Conservation (phyloP, 2,329 filamentous ascomycete species). For the Chaetomium sp. region DNA sequence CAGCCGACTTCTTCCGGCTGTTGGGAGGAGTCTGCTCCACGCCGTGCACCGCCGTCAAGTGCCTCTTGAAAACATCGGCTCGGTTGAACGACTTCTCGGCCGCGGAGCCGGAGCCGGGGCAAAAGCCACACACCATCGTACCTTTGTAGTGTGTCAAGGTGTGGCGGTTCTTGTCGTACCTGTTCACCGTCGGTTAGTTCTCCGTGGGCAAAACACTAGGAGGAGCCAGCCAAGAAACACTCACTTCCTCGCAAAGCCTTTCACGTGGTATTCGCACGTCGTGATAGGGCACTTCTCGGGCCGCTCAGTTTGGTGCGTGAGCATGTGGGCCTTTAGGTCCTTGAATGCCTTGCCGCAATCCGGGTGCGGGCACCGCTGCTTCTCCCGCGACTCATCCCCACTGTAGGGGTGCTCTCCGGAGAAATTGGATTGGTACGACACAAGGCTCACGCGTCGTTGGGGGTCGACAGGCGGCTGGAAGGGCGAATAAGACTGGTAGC, state of each 20-base stretch:
- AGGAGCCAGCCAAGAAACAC: not conserved
- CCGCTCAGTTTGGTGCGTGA: constrained; percentile 84
- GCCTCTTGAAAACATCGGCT: constrained; percentile 92
- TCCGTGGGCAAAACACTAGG: not conserved
- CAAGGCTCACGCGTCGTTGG: constrained; percentile 60
- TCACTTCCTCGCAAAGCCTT: constrained; percentile 80
- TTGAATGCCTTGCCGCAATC: constrained; percentile 85
- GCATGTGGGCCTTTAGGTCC: constrained; percentile 88
- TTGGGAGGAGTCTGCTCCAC: constrained; percentile 92
- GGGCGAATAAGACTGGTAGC: constrained; percentile 46
- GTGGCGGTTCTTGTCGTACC: constrained; percentile 90
- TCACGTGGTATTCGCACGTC: constrained; percentile 85
- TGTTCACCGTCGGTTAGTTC: not conserved
- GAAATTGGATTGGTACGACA: constrained; percentile 61
- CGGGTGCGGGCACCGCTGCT: constrained; percentile 69
- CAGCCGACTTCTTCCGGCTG: constrained; percentile 64
- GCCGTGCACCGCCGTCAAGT: constrained; percentile 81
- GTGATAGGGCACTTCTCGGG: constrained; percentile 92
- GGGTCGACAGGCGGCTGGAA: constrained; percentile 42
- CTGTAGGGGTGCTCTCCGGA: constrained; percentile 55
- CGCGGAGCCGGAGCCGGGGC: constrained; percentile 78
- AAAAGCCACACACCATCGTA: constrained; percentile 95
- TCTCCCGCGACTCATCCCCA: constrained; percentile 59
- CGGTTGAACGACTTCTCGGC: constrained; percentile 94
- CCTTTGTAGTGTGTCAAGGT: constrained; percentile 95